Conservation (phyloP, 345 rosid genomes). For the Fremontodendron californicum region DNA sequence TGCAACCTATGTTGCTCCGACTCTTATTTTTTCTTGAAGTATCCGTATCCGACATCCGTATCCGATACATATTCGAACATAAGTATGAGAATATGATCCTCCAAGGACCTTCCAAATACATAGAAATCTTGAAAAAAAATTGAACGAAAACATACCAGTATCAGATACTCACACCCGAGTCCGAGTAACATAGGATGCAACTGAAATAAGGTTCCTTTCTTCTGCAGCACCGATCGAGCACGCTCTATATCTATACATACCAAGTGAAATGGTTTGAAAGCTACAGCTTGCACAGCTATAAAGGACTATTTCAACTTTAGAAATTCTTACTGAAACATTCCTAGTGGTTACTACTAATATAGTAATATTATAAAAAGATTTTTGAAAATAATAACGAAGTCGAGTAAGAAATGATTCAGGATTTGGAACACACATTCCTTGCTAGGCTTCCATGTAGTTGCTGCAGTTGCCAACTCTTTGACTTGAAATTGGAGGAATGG, state of each 20-base stretch:
- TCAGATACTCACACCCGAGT: too few species aligned
- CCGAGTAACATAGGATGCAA: too few species aligned
- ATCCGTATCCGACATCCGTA: too few species aligned
- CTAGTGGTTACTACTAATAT: neutral
- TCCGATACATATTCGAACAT: too few species aligned
- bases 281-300: too few species aligned
- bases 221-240: neutral
- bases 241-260: neutral
- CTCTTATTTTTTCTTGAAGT: too few species aligned
- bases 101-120: too few species aligned
- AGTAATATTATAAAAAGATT: neutral
- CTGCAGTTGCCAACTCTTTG: conserved; percentile 17
- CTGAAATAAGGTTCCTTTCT: neutral
- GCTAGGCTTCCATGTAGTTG: conserved; percentile 27
- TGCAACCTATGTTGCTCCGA: too few species aligned
- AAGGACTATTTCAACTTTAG: neutral
- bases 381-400: neutral
- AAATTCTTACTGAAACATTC: conserved; percentile 5
- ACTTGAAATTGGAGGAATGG: conserved; percentile 45
- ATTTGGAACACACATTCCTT: neutral
- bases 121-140: too few species aligned
- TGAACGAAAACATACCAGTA: too few species aligned
- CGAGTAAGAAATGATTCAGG: neutral
- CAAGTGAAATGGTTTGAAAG: neutral
- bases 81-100: too few species aligned